Evolutionary conservation across 2,329 filamentous ascomycete species (phyloP).

Genomic region (Pseudocercospora fijiensis): DNA sequence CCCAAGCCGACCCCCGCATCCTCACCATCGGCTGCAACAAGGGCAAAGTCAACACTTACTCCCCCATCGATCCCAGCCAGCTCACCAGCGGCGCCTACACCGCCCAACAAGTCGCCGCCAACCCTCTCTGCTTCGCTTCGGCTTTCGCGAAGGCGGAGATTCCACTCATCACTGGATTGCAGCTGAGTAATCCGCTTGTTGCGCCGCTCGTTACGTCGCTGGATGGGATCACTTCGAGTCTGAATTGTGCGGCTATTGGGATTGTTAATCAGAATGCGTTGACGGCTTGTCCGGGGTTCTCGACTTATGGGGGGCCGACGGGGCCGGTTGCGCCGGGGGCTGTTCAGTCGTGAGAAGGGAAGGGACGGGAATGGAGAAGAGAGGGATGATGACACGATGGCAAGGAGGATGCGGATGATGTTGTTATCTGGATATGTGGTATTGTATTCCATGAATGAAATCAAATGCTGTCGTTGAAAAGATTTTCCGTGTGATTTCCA

Average conservation of each 20-base stretch:
- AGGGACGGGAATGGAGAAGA: conserved; percentile 31
- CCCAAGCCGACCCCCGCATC: conserved; percentile 32
- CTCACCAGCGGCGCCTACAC: conserved; percentile 48
- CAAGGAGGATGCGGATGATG: neutral
- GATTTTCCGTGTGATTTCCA: too few species aligned
- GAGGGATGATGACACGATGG: too few species aligned
- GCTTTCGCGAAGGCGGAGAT: conserved; percentile 28
- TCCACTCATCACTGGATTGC: conserved; percentile 27
- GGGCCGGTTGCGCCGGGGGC: conserved; percentile 32
- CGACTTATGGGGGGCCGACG: conserved; percentile 34
- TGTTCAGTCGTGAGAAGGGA: conserved; percentile 40
- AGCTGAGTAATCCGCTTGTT: neutral
- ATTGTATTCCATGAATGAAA: too few species aligned
- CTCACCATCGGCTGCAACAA: conserved; percentile 40
- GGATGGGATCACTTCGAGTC: conserved; percentile 10
- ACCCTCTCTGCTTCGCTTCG: conserved; percentile 33
- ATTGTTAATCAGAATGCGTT: conserved; percentile 32
- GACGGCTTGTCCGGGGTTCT: conserved; percentile 32
- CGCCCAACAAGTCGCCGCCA: conserved; percentile 29
- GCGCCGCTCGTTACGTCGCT: conserved; percentile 21
- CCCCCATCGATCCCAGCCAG: conserved; percentile 36
- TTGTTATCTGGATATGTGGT: neutral
- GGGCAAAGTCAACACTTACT: conserved; percentile 38
- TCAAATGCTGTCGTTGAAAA: neutral
- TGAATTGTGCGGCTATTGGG: conserved; percentile 30